Conservation (phyloP, 345 rosid genomes). For the Eutrema heterophyllum region DNA sequence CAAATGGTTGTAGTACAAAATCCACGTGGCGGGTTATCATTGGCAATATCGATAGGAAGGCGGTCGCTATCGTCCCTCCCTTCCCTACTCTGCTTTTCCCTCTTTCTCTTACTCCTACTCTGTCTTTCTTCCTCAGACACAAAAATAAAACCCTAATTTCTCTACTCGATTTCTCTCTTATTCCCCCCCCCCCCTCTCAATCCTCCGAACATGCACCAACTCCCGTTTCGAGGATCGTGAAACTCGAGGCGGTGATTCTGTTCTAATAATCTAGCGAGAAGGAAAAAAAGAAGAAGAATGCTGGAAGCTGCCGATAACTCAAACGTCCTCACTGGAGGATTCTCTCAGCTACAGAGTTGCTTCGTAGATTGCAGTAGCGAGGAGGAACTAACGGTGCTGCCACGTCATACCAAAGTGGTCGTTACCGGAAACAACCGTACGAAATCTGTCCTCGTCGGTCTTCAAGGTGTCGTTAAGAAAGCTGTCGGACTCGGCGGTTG, state of each 20-base stretch:
- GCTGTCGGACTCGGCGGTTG: slow-evolving; percentile 98
- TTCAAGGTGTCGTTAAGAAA: slow-evolving; percentile 89
- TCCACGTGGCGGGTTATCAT: slow-evolving; percentile 37
- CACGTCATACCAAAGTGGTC: slow-evolving; percentile 92
- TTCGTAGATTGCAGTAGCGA: slow-evolving; percentile 68
- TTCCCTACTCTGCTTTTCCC: slow-evolving; percentile 28
- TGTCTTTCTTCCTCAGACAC: slow-evolving; percentile 28
- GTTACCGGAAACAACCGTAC: slow-evolving; percentile 97
- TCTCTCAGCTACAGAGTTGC: slow-evolving; percentile 33
- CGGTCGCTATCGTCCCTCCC: slow-evolving; percentile 29
- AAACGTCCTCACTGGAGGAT: slow-evolving; percentile 49
- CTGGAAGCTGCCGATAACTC: slow-evolving; percentile 67
- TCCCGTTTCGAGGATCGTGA: slow-evolving; percentile 29
- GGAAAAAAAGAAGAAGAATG: slow-evolving; percentile 31
- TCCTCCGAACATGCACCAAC: slow-evolving; percentile 53
- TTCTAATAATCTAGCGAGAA: background rate
- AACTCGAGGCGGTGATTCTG: slow-evolving; percentile 10
- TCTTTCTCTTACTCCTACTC: slow-evolving; percentile 18
- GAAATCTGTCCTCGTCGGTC: slow-evolving; percentile 96
- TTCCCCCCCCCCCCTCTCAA: slow-evolving; percentile 20
- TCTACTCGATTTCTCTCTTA: slow-evolving; percentile 27
- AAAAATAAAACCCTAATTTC: slow-evolving; percentile 28
- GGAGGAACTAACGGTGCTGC: slow-evolving; percentile 86
- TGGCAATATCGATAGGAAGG: slow-evolving; percentile 4
- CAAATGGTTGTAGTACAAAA: slow-evolving; percentile 5